phyloP scores from a whole-genome alignment of 257 asterid genomes.

The Misopates orontium region DNA sequence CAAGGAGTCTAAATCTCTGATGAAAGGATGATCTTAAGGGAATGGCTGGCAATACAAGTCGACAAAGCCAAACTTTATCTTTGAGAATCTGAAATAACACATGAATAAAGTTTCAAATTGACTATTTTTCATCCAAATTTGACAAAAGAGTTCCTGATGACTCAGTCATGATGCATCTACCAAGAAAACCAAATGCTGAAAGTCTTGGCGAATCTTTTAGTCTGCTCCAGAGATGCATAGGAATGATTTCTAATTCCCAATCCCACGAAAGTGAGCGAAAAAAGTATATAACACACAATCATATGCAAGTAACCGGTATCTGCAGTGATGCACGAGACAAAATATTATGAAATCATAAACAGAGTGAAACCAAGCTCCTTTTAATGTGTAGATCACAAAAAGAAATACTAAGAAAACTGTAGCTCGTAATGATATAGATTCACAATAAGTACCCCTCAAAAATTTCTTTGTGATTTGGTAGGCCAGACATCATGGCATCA shows the following conservation, averaged over 20 bases:
- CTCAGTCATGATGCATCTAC: conserved; percentile 5
- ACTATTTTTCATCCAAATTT: too few species aligned
- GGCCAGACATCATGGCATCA: conserved; percentile 96
- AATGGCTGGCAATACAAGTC: not conserved
- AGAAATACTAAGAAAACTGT: conserved; percentile 6
- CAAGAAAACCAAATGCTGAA: not conserved
- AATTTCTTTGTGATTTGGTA: conserved; percentile 75
- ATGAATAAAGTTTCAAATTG: too few species aligned
- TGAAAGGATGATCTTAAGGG: not conserved
- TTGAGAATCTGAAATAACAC: too few species aligned
- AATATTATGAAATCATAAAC: conserved; percentile 7
- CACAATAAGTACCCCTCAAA: conserved; percentile 92
- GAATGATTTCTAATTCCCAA: not conserved
- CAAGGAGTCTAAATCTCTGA: not conserved
- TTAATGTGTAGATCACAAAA: conserved; percentile 6
- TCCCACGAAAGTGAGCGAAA: not conserved
- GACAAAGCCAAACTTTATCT: not conserved
- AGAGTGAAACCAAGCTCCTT: conserved; percentile 14
- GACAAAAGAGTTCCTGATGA: not conserved
- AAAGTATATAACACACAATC: not conserved
- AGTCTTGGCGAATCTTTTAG: not conserved
- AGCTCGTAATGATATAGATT: conserved; percentile 24
- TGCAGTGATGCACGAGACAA: conserved; percentile 3
- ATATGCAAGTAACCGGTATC: not conserved
- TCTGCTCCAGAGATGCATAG: conserved; percentile 3